Base-by-base conservation (phyloP, 23 red algal genomes). In the Cyanidioschyzon merolae region DNA sequence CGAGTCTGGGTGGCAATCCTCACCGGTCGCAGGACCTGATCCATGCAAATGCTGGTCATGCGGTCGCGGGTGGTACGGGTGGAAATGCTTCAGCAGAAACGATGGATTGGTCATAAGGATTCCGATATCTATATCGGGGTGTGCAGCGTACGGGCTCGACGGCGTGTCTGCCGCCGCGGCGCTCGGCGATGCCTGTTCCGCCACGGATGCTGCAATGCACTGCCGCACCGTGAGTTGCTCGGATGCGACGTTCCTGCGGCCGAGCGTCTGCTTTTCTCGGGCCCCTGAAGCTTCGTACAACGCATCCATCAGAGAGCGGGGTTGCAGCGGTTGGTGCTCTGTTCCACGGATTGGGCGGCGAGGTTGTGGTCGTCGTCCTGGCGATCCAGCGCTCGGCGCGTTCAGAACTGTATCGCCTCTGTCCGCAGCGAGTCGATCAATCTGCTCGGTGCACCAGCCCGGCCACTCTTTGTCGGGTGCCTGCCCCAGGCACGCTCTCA, bases 71-170 rank as follows among this genome's bases (percentile, higher is more conserved):
- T 54, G 7, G 45, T 21, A 54, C 16, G 63, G 63, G 32, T 71
- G 63, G 32, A 71, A 71, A 35, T 71, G 63, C 63, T 71, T 71
- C 63, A 71, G 30, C 30, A 71, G 30, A 71, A 71, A 71, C 16
- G 21, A 25, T 7, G 63, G n/a, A 71, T 71, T 35, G 12, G 63
- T 71, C 63, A 71, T 71, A 7, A 71, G 63, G 63, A 32, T 27
- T 35, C n/a, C 63, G 29, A 71, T 71, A 35, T 71, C 63, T 27
- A 71, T 27, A 35, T 35, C 32, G 2, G 63, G n/a, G 7, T 71
- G 63, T 15, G 21, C n/a, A 3, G 32, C 29, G 63, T 71, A 71
- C n/a, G 63, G 63, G 29, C 30, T 71, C 7, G 63, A 15, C 12
- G 63, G 12, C 45, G 7, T 21, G 45, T 54, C 45, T 7, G 12